Conservation (phyloP, 345 rosid genomes). For the Boechera retrofracta region DNA sequence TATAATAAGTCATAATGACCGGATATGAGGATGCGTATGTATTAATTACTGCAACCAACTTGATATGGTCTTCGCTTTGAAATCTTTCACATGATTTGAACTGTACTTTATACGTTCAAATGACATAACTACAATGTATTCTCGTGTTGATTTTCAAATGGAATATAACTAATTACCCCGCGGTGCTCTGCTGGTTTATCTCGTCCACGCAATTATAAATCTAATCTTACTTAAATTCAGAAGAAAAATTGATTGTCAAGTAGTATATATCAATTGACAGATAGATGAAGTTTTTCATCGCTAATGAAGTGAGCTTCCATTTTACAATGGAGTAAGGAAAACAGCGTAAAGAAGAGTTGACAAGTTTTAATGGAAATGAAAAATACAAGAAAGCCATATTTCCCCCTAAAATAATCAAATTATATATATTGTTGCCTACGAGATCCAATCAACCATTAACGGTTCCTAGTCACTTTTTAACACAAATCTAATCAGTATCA, state of each 20-base stretch:
- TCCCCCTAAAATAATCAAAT: too few relatives aligned
- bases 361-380: not conserved
- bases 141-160: slow-evolving; percentile 23
- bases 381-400: too few relatives aligned
- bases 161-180: not conserved
- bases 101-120: not conserved
- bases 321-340: not conserved
- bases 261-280: not conserved
- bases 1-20: slow-evolving; percentile 21
- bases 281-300: not conserved
- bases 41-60: slow-evolving; percentile 27
- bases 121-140: not conserved
- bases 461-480: too few relatives aligned
- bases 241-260: not conserved
- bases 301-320: too few relatives aligned
- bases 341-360: not conserved
- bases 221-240: not conserved
- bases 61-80: slow-evolving; percentile 24
- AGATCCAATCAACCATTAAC: too few relatives aligned
- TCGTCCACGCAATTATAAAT: not conserved
- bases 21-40: slow-evolving; percentile 11
- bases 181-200: slow-evolving; percentile 16
- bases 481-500: not conserved
- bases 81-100: slow-evolving; percentile 39
- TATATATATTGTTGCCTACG: too few relatives aligned